A percentile compares a stretch with the other conserved stretches of the same genome.
These are phyloP conservation scores for Cerioporus squamosus DNA, from an alignment of 1,284 basidiomycete genomes.

Conservation along the genomic window DNA sequence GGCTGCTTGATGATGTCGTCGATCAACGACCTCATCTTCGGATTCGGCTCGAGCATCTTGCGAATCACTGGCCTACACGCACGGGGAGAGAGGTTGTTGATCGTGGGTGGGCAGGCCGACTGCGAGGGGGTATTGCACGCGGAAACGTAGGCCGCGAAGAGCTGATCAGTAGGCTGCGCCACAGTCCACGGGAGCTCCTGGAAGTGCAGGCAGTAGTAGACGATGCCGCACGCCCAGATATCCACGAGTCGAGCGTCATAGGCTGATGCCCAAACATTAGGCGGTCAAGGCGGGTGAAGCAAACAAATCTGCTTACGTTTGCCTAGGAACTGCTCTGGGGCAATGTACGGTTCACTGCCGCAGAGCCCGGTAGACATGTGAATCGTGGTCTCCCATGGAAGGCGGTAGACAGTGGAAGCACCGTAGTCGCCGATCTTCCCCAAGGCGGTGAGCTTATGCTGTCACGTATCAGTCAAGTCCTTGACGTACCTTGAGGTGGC, in stretches of 20 bases:
- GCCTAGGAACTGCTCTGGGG: slow-evolving; percentile 94
- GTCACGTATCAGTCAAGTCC: background rate
- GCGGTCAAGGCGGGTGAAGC: slow-evolving; percentile 34
- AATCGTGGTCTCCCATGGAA: slow-evolving; percentile 97
- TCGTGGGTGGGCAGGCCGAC: slow-evolving; percentile 67
- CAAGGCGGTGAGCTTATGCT: slow-evolving; percentile 8
- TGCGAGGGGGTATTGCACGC: slow-evolving; percentile 56
- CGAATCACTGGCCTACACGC: slow-evolving; percentile 87
- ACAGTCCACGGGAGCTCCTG: slow-evolving; percentile 97
- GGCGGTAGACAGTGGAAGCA: slow-evolving; percentile 96
- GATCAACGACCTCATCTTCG: slow-evolving; percentile 77
- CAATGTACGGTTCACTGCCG: slow-evolving; percentile 98
- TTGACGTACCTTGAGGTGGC: slow-evolving; percentile 86
- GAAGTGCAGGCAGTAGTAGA: slow-evolving; percentile 98
- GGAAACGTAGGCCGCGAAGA: slow-evolving; percentile 84
- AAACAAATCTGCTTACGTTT: slow-evolving; percentile 76
- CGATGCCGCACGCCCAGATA: slow-evolving; percentile 96
- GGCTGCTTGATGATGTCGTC: slow-evolving; percentile 86
- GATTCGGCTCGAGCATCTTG: slow-evolving; percentile 96
- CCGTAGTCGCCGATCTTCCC: slow-evolving; percentile 96
- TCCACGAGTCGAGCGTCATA: slow-evolving; percentile 98
- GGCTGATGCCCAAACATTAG: slow-evolving; percentile 53
- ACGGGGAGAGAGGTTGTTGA: slow-evolving; percentile 89
- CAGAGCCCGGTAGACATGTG: slow-evolving; percentile 98
- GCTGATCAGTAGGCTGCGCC: slow-evolving; percentile 83